Evolutionary conservation across 2,329 filamentous ascomycete species (phyloP).

Genomic region (Septoria linicola): DNA sequence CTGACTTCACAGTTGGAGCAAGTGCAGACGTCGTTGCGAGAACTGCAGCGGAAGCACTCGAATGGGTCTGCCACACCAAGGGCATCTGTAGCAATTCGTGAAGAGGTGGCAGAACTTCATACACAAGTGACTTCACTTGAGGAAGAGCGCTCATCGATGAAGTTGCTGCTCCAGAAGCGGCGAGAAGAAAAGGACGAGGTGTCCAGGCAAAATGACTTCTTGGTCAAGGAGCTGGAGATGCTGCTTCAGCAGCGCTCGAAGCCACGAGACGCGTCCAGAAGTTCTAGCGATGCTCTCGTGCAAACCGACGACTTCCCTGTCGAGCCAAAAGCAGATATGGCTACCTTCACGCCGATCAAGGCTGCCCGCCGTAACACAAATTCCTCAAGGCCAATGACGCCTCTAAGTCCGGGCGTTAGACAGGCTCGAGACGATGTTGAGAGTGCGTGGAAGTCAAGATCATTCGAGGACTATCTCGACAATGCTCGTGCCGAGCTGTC

Average conservation of each 20-base stretch:
- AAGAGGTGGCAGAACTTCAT: constrained; percentile 26
- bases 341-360: constrained; percentile 17
- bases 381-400: constrained; percentile 16
- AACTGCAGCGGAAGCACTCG: constrained; percentile 19
- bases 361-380: constrained; percentile 17
- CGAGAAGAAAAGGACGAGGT: constrained; percentile 33
- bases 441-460: constrained; percentile 26
- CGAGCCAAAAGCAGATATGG: constrained; percentile 22
- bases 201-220: constrained; percentile 31
- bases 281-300: constrained; percentile 24
- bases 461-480: constrained; percentile 41
- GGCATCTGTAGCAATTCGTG: constrained; percentile 9
- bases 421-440: constrained; percentile 26
- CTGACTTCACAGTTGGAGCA: constrained; percentile 23
- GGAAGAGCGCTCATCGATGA: constrained; percentile 28
- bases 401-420: constrained; percentile 20
- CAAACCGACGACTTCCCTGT: constrained; percentile 26
- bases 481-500: constrained; percentile 37
- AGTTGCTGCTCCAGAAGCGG: constrained; percentile 25
- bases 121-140: constrained; percentile 26
- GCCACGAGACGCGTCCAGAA: constrained; percentile 7
- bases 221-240: constrained; percentile 33
- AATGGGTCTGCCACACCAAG: constrained; percentile 14
- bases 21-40: constrained; percentile 21
- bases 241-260: constrained; percentile 27